Base-by-base conservation (phyloP, 805 yeast genomes). In the Candida boidinii region DNA sequence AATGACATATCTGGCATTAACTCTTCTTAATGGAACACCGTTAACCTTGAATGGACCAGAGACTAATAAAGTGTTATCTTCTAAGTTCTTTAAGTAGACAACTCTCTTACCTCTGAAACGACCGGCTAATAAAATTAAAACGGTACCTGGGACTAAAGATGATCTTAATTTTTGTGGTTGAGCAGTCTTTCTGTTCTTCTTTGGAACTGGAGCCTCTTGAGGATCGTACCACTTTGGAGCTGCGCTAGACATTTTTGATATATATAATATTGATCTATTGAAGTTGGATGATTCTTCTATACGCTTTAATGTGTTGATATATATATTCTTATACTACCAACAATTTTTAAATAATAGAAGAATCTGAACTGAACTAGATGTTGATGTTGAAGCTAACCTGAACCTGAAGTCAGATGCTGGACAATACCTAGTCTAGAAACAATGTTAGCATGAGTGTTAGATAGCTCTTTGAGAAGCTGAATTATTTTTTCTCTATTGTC, bases 21-120 rank as follows among this genome's bases (percentile, higher is more conserved):
- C 98, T 79, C 96, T 85, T 83, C 97, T 87, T 66, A 90, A 76
- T 67, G 98, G 98, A 52, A 90, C 98, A 76, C 98, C 98, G 76
- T 90, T 90, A 58, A 90, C 83, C 79, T 92, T 90, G 95, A 92
- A 92, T 58, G 98, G 98, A 65, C 98, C 98, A 44, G 96, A 73
- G 47, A 90, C 95, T 63, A 90, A 81, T 57, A 90, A 76, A 49
- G 96, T 90, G 87, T 87, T 86, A 78, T 92, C 98, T 73, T 86
- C 95, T 63, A 92, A 78, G 67, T 79, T 70, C 81, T 90, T 90
- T 66, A 90, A 80, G 83, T 82, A 84, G 50, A 90, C 96, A 58
- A 92, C 98, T 75, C 98, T 88, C 86, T 90, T 92, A 68, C 98
- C 98, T 73, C 98, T 85, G 95, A 87, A 90, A 72, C 96, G 86